A percentile compares a stretch with the other conserved stretches of the same genome.
Conservation (phyloP, 345 rosid genomes). For the Linum trigynum region DNA sequence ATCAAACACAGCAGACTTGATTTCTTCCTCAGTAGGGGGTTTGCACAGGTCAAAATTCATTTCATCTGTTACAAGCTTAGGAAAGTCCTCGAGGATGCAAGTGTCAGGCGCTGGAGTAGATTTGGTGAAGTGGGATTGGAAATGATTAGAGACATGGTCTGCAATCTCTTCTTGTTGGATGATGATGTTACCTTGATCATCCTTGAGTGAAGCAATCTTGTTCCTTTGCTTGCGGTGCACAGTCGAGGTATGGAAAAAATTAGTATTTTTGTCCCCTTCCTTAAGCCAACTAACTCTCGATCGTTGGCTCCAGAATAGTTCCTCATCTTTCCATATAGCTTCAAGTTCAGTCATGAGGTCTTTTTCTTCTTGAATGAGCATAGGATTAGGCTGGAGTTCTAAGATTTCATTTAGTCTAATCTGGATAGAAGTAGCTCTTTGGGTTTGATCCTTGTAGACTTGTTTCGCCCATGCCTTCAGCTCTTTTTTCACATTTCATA, state of each 20-base stretch:
- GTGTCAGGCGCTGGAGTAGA: too few relatives aligned
- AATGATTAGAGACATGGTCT: neutral
- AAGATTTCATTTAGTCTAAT: too few relatives aligned
- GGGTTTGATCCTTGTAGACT: too few relatives aligned
- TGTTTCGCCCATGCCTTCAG: too few relatives aligned
- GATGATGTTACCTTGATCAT: neutral
- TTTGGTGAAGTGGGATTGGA: neutral
- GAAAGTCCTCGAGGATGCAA: neutral
- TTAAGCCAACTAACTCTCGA: neutral
- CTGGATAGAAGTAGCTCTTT: too few relatives aligned
- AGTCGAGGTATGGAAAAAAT: neutral
- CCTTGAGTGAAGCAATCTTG: neutral
- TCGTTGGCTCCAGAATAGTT: neutral
- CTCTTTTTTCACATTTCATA: too few relatives aligned
- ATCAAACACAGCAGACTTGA: neutral
- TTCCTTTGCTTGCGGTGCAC: too few relatives aligned
- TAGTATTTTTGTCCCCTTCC: neutral
- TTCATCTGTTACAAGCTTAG: neutral
- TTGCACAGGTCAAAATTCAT: neutral
- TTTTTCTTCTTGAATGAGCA: too few relatives aligned
- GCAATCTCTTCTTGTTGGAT: neutral
- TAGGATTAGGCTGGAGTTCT: too few relatives aligned
- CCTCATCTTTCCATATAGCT: neutral
- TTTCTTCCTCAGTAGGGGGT: neutral
- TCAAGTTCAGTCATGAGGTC: neutral